Percentiles rank a stretch among this genome's conserved stretches.
Conservation (phyloP, 371 early-diverging fungal species). For the Entomophthora muscae region DNA sequence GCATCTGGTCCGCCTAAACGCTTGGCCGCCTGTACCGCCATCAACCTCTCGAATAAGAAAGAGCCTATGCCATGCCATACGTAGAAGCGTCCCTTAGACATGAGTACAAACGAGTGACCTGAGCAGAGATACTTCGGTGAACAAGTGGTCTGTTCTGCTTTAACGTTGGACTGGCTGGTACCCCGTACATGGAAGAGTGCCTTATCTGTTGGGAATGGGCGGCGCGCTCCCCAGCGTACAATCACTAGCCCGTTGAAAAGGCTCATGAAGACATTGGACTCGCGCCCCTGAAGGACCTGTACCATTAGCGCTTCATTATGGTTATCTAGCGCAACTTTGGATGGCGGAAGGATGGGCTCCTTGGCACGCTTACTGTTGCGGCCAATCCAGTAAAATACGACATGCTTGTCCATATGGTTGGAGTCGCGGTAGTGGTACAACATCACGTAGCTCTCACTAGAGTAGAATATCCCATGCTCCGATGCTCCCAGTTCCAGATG, state of each 20-base stretch:
- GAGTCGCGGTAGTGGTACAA: slow-evolving; percentile 4
- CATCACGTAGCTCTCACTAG: slow-evolving; percentile 3
- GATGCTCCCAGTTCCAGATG: background rate
- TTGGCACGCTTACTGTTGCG: background rate
- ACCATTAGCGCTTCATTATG: slow-evolving; percentile 6
- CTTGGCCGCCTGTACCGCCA: slow-evolving; percentile 7
- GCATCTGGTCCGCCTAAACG: background rate
- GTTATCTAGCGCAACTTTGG: background rate
- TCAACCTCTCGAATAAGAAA: slow-evolving; percentile 8
- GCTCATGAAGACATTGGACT: background rate
- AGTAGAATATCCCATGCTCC: slow-evolving; percentile 6
- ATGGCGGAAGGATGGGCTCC: slow-evolving; percentile 3
- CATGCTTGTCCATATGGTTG: background rate
- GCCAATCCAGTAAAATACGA: slow-evolving; percentile 9
- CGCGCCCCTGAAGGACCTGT: slow-evolving; percentile 6
- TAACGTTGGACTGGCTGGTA: background rate
- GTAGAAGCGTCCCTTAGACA: background rate
- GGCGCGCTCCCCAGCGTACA: background rate
- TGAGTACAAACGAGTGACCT: slow-evolving; percentile 5
- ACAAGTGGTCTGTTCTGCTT: slow-evolving; percentile 4
- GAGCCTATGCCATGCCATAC: slow-evolving; percentile 9
- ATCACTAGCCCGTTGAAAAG: slow-evolving; percentile 3
- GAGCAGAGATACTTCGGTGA: slow-evolving; percentile 2
- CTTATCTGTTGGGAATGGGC: background rate
- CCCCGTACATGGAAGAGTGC: slow-evolving; percentile 7